Evolutionary conservation across 257 asterid genomes (phyloP).

Genomic region (Cruciata laevipes): DNA sequence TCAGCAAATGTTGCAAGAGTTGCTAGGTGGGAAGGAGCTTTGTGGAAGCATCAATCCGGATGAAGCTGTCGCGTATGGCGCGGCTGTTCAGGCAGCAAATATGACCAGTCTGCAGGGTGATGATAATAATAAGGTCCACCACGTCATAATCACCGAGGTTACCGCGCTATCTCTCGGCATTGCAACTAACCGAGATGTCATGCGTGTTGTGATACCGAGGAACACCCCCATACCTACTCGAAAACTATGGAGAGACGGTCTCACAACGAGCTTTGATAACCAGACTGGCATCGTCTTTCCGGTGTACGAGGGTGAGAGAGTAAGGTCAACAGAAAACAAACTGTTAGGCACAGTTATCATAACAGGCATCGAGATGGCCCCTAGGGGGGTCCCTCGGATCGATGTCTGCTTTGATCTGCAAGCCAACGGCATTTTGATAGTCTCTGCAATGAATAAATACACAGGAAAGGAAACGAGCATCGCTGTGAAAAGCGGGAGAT

Average conservation of each 20-base stretch:
- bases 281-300: not conserved
- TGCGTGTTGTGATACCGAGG: not conserved
- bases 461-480: not conserved
- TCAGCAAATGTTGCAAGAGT: not conserved
- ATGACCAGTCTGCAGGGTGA: not conserved
- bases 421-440: not conserved
- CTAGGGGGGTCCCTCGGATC: not conserved
- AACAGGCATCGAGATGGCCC: not conserved
- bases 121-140: not conserved
- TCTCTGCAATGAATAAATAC: not conserved
- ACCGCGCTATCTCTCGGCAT: not conserved
- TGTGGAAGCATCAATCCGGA: not conserved
- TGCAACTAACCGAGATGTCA: not conserved
- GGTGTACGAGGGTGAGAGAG: conserved; percentile 6
- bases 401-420: conserved; percentile 5
- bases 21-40: not conserved
- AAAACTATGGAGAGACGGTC: not conserved
- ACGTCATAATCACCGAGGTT: not conserved
- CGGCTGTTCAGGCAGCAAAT: not conserved
- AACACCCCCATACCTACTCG: not conserved
- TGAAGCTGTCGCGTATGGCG: not conserved
- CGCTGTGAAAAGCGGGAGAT: not conserved
- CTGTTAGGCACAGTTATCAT: not conserved
- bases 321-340: not conserved
- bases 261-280: not conserved